These are phyloP conservation scores for Penicillium tannophilum DNA, from an alignment of 495 filamentous ascomycete genomes.

Conservation along the genomic window DNA sequence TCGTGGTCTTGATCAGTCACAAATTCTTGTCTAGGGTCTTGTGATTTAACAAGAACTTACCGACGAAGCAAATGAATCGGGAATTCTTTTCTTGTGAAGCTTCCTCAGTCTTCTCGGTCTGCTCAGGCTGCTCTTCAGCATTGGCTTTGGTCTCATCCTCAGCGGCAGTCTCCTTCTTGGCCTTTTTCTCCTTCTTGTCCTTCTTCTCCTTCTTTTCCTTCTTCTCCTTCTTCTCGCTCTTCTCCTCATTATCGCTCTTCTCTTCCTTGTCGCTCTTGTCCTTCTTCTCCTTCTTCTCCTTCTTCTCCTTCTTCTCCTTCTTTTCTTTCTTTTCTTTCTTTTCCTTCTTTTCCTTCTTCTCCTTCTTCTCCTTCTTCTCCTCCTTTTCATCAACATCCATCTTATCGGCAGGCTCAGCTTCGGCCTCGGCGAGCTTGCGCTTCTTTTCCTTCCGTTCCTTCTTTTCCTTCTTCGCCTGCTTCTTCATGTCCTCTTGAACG, in stretches of 20 bases:
- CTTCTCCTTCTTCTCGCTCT: conserved; percentile 1
- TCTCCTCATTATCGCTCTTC: conserved; percentile 9
- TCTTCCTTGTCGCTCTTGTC: conserved; percentile 9
- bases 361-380: conserved; percentile 24
- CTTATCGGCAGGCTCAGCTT: conserved; percentile 8
- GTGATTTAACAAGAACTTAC: conserved; percentile 40
- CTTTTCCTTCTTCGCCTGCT: conserved; percentile 32
- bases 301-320: conserved; percentile 24
- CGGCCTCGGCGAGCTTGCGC: neutral
- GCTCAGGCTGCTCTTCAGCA: conserved; percentile 14
- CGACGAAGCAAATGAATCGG: conserved; percentile 86
- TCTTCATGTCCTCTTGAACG: conserved; percentile 44
- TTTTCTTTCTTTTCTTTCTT: conserved; percentile 21
- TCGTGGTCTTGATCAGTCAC: neutral
- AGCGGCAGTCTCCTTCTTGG: conserved; percentile 13
- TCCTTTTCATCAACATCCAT: conserved; percentile 15
- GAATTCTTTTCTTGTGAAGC: conserved; percentile 43
- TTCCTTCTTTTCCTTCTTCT: conserved; percentile 16
- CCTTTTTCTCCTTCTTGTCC: conserved; percentile 13
- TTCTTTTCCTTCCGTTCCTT: conserved; percentile 23
- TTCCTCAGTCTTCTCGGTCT: conserved; percentile 23
- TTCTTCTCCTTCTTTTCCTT: conserved; percentile 18
- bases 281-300: conserved; percentile 18
- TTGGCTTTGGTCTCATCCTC: conserved; percentile 5
- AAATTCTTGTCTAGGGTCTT: neutral